phyloP scores from a whole-genome alignment of 1,284 basidiomycete genomes.

The Pseudozyma hubeiensis region DNA sequence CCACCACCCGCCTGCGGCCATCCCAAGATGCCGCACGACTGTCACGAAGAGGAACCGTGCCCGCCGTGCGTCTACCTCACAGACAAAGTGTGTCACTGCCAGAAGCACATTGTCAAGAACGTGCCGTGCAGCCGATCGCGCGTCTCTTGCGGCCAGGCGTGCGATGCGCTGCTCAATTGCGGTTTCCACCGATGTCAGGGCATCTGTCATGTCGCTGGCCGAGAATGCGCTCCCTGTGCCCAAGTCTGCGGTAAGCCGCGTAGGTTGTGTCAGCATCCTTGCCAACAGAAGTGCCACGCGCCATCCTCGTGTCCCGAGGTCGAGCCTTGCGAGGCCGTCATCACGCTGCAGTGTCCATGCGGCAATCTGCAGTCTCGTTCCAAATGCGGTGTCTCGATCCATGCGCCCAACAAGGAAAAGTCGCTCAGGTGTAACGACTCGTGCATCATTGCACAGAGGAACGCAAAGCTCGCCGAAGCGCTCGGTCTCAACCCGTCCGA shows the following conservation, averaged over 20 bases:
- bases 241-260: conserved; percentile 65
- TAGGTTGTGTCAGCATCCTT: conserved; percentile 61
- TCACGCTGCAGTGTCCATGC: conserved; percentile 62
- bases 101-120: conserved; percentile 60
- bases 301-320: conserved; percentile 61
- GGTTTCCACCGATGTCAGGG: conserved; percentile 63
- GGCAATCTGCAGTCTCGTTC: conserved; percentile 60
- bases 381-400: conserved; percentile 55
- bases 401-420: conserved; percentile 47
- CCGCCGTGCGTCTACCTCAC: conserved; percentile 67
- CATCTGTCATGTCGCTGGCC: conserved; percentile 58
- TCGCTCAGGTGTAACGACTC: conserved; percentile 63
- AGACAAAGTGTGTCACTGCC: conserved; percentile 62
- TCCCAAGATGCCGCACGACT: conserved; percentile 64
- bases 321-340: conserved; percentile 60
- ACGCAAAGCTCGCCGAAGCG: conserved; percentile 65
- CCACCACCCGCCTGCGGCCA: conserved; percentile 64
- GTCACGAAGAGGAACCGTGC: conserved; percentile 63
- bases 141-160: conserved; percentile 61
- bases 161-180: conserved; percentile 59
- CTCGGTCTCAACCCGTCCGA: conserved; percentile 60
- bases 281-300: conserved; percentile 62
- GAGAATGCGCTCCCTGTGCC: conserved; percentile 59
- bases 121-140: conserved; percentile 63
- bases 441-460: conserved; percentile 65